Conservation (phyloP, 768 basidiomycete species). For the Trametes cinnabarina region DNA sequence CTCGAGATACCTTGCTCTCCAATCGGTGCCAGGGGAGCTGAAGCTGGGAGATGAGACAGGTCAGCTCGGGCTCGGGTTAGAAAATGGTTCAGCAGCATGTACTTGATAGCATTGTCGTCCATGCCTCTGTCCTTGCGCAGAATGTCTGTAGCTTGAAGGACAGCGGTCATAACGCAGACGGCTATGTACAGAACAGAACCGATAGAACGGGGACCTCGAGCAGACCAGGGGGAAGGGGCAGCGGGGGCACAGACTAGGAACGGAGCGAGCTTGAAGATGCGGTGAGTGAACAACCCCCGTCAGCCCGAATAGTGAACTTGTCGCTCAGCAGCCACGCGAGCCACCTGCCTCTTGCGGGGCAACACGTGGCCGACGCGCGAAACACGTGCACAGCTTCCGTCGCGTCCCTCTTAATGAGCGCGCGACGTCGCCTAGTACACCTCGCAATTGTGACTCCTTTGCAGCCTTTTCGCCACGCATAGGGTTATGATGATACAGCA, state of each 20-base stretch:
- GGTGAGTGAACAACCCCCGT: slow-evolving; percentile 20
- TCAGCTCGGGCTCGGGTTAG: slow-evolving; percentile 10
- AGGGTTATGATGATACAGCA: no score
- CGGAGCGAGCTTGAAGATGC: slow-evolving; percentile 2
- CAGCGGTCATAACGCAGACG: slow-evolving; percentile 40
- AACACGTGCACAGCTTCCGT: slow-evolving; percentile 5
- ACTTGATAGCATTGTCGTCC: slow-evolving; percentile 70
- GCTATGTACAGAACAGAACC: slow-evolving; percentile 19
- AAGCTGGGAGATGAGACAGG: slow-evolving; percentile 45
- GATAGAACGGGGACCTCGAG: slow-evolving; percentile 11
- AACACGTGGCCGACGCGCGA: slow-evolving; percentile 9
- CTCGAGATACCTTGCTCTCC: slow-evolving; percentile 79
- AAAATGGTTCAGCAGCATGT: slow-evolving; percentile 24
- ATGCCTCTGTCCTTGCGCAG: slow-evolving; percentile 59
- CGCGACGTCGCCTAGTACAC: neutral
- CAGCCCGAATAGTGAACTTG: slow-evolving; percentile 24
- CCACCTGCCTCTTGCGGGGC: slow-evolving; percentile 18
- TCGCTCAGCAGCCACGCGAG: slow-evolving; percentile 25
- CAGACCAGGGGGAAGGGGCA: slow-evolving; percentile 10
- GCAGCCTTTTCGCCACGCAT: no score
- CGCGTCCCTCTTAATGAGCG: slow-evolving; percentile 1
- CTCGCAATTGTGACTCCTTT: no score
- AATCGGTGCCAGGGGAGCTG: slow-evolving; percentile 55
- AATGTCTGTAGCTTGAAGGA: slow-evolving; percentile 58
- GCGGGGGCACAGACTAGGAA: slow-evolving; percentile 1